Conservation (phyloP, 73 alveolate species). For the Paramecium pentaurelia region DNA sequence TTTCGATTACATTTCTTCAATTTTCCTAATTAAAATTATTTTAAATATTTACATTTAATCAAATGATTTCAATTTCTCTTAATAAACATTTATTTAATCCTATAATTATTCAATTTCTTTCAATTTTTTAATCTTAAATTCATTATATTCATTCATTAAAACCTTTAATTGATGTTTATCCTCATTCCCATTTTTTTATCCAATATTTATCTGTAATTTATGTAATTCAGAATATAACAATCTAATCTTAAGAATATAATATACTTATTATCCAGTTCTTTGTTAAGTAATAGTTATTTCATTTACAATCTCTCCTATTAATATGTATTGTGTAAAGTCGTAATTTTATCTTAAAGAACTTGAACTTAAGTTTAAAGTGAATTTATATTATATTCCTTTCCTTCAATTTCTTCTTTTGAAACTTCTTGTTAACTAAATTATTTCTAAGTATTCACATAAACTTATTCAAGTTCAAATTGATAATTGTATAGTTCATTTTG, state of each 20-base stretch:
- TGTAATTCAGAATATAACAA: not conserved
- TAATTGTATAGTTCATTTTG: not conserved
- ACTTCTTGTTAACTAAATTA: not conserved
- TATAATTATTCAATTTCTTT: not conserved
- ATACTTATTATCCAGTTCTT: constrained; percentile 1
- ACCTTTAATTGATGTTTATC: not conserved
- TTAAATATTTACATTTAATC: not conserved
- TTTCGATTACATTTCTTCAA: not conserved
- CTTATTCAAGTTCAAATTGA: not conserved
- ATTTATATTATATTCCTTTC: not conserved
- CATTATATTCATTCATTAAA: not conserved
- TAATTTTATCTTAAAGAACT: not conserved
- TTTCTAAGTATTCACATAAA: not conserved
- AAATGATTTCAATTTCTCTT: not conserved
- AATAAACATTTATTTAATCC: not conserved
- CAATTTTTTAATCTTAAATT: not conserved
- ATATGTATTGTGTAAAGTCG: not conserved
- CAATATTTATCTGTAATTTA: not conserved
- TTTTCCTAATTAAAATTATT: not conserved
- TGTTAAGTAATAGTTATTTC: not conserved
- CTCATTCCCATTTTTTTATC: not conserved
- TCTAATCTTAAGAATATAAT: not conserved
- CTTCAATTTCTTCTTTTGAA: not conserved
- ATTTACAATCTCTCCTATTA: not conserved
- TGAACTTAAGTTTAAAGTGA: not conserved